Percentiles rank a stretch among this genome's conserved stretches.
Evolutionary conservation across 2,329 filamentous ascomycete genomes (phyloP).

Genomic region (Hypoxylon sp.): DNA sequence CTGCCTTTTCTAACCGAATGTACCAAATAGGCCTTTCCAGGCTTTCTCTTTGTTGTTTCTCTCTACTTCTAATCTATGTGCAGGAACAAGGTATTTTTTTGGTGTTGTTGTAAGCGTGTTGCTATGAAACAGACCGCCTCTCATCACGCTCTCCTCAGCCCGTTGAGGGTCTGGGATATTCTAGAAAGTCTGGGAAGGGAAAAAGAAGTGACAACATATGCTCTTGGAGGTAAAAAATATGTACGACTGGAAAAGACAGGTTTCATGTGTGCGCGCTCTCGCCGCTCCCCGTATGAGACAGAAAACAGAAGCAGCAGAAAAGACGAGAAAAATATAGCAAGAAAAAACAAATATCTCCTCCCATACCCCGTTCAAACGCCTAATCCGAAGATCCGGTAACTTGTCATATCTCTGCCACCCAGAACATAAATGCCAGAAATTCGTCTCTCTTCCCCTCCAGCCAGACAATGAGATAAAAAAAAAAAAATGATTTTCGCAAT

Average conservation of each 20-base stretch:
- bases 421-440: conserved; percentile 26
- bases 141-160: conserved; percentile 40
- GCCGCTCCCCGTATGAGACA: conserved; percentile 33
- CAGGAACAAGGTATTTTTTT: conserved; percentile 35
- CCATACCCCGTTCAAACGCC: conserved; percentile 13
- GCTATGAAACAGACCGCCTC: conserved; percentile 41
- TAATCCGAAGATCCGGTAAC: conserved; percentile 23
- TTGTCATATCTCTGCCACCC: conserved; percentile 30
- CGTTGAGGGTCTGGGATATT: conserved; percentile 43
- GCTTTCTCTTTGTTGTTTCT: conserved; percentile 11
- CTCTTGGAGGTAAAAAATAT: conserved; percentile 39
- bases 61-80: conserved; percentile 47
- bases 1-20: conserved; percentile 41
- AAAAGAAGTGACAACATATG: conserved; percentile 21
- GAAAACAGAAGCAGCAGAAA: conserved; percentile 9
- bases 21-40: conserved; percentile 29
- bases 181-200: conserved; percentile 32
- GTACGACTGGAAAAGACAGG: conserved; percentile 30
- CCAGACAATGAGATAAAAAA: conserved; percentile 9
- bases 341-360: conserved; percentile 18
- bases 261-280: conserved; percentile 29
- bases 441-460: conserved; percentile 14
- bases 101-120: neutral
- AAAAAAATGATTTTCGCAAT: conserved; percentile 29
- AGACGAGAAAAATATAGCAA: conserved; percentile 7